A percentile compares a stretch with the other conserved stretches of the same genome.
phyloP scores from a whole-genome alignment of 2,329 filamentous ascomycete species.

The Sordariomycetes sp. region DNA sequence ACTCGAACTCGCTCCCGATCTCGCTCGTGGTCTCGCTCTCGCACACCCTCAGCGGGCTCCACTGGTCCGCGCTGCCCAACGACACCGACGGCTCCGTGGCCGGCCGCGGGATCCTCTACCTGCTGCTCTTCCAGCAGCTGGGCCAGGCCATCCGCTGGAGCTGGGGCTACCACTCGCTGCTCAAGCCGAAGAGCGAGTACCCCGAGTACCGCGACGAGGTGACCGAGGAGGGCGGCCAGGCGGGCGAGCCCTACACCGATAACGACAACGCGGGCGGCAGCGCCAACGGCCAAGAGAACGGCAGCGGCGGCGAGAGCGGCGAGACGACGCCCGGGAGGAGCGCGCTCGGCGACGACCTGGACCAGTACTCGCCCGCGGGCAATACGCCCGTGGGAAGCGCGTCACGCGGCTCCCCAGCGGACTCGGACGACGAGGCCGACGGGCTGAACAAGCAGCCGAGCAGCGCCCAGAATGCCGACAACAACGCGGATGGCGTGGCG shows the following conservation, averaged over 20 bases:
- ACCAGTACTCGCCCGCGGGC: conserved; percentile 42
- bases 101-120: conserved; percentile 85
- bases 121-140: conserved; percentile 95
- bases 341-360: conserved; percentile 33
- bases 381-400: conserved; percentile 41
- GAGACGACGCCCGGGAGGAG: conserved; percentile 9
- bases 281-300: not conserved
- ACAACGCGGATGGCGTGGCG: conserved; percentile 35
- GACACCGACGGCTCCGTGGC: conserved; percentile 95
- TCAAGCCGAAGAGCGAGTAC: conserved; percentile 74
- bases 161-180: conserved; percentile 90
- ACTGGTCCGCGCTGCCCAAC: conserved; percentile 84
- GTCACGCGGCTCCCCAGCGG: conserved; percentile 36
- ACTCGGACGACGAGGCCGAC: conserved; percentile 37
- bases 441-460: conserved; percentile 1
- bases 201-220: conserved; percentile 50
- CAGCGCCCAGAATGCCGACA: not conserved
- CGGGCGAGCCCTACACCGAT: conserved; percentile 15
- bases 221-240: conserved; percentile 26
- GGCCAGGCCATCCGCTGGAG: conserved; percentile 94
- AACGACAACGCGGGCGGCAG: not conserved
- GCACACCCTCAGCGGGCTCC: conserved; percentile 80
- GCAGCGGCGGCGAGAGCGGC: conserved; percentile 2
- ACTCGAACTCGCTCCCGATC: conserved; percentile 95
- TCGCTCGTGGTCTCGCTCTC: conserved; percentile 91